Percentiles rank a stretch among this genome's conserved stretches.
Conservation (phyloP, 768 basidiomycete species). For the Lepiota brunneoincarnata region DNA sequence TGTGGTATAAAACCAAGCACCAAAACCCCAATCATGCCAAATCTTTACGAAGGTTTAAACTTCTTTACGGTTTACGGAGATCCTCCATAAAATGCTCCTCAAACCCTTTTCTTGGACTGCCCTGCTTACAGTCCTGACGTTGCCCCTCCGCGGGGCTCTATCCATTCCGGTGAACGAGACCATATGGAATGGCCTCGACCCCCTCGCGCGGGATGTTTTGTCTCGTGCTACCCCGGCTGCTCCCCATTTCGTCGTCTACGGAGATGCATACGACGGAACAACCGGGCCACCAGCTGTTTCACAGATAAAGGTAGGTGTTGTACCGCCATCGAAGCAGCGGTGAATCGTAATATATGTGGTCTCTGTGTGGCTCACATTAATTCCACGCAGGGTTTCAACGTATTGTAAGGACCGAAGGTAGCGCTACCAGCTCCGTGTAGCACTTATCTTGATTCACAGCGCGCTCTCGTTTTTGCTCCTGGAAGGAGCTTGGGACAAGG, state of each 20-base stretch:
- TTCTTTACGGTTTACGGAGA: no score
- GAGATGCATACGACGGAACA: conserved; percentile 39
- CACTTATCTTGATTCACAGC: conserved; percentile 17
- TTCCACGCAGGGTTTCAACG: conserved; percentile 48
- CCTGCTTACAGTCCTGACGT: background rate
- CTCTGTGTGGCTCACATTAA: background rate
- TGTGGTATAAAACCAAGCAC: background rate
- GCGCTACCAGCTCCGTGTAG: background rate
- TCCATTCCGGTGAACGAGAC: conserved; percentile 4
- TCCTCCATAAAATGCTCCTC: background rate
- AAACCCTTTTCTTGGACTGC: background rate
- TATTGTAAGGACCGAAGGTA: conserved; percentile 40
- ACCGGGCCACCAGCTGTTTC: conserved; percentile 48
- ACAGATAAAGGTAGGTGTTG: conserved; percentile 33
- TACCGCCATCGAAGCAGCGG: no score
- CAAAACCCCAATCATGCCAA: background rate
- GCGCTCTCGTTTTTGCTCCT: conserved; percentile 51
- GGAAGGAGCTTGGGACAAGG: conserved; percentile 58
- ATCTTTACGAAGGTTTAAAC: background rate
- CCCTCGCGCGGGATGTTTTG: conserved; percentile 29
- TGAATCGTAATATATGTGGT: no score
- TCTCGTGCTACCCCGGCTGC: conserved; percentile 39
- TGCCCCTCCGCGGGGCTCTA: background rate
- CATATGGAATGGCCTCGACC: conserved; percentile 20
- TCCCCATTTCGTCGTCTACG: conserved; percentile 50